These are phyloP conservation scores for Anisodus tanguticus DNA, from an alignment of 257 asterid species.

Conservation along the genomic window DNA sequence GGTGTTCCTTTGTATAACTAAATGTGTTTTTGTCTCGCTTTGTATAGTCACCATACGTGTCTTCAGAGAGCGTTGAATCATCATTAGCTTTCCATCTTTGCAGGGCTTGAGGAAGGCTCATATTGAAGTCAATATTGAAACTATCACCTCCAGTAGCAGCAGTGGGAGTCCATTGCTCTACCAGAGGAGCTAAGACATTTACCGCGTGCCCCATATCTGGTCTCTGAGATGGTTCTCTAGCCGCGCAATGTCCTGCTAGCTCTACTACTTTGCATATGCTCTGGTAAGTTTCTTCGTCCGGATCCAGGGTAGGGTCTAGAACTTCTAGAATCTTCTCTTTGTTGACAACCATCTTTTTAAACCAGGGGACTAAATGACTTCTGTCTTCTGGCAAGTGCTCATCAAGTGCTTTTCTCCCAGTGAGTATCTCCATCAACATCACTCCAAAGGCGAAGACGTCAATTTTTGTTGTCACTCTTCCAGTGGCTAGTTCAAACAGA, in stretches of 20 bases:
- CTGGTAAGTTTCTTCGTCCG: constrained; percentile 56
- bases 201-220: constrained; percentile 89
- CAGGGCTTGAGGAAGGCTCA: constrained; percentile 71
- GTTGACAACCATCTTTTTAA: constrained; percentile 53
- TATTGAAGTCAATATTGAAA: constrained; percentile 41
- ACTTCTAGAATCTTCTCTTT: constrained; percentile 46
- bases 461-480: constrained; percentile 80
- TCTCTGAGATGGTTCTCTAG: constrained; percentile 65
- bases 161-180: constrained; percentile 78
- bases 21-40: neutral
- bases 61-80: constrained; percentile 41
- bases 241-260: constrained; percentile 82
- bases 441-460: constrained; percentile 92
- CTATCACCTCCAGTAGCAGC: constrained; percentile 38
- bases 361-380: constrained; percentile 74
- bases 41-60: constrained; percentile 19
- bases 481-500: constrained; percentile 63
- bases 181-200: constrained; percentile 62
- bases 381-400: constrained; percentile 65
- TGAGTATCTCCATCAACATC: constrained; percentile 80
- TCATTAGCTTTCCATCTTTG: constrained; percentile 68
- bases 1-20: constrained; percentile 10
- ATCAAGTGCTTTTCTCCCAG: constrained; percentile 74
- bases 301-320: constrained; percentile 53
- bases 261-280: constrained; percentile 65